Base-by-base conservation (phyloP, 2,329 filamentous ascomycete species). In the Decorospora gaudefroyi region DNA sequence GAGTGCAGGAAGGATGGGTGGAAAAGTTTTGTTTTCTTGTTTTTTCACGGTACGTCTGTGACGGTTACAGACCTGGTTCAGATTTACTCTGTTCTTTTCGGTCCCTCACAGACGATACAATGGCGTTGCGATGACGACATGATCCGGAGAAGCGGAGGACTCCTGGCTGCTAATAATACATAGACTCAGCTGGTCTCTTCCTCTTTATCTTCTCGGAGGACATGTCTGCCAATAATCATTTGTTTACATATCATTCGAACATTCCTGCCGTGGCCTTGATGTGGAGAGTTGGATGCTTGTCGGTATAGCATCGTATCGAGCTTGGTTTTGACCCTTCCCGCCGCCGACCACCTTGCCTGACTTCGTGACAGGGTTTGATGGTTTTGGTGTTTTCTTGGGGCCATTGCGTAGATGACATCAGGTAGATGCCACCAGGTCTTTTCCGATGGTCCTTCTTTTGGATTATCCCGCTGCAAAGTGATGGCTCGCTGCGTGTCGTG, bases 141-240 rank as follows among this genome's bases (percentile, higher is more conserved):
- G 16, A 40, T 9, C 9, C 31, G 22, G 21, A n/a, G 42, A 45
- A 43, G 41, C 32, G 47, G 51, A 48, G 45, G 53, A 52, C 31
- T 42, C 21, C 34, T 31, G 50, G 48, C 49, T 55, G 53, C 55
- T 61, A 59, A 61, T 61, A 48, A 48, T 54, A 49, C 22, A 52
- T 60, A 57, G 53, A 51, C 47, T 40, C 46, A 55, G 55, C 48
- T 51, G 39, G 32, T 55, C 42, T 41, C 49, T 50, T 46, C 49
- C 42, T 43, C 28, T 50, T 46, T 45, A 39, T 43, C 28, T 39
- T 23, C 21, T 31, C 44, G 45, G 45, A 50, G 45, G 33, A 49
- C 45, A 30, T 34, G 45, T 30, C 42, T 52, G 42, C 23, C 35
- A 49, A 49, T 51, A 42, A 51, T 50, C 41, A 52, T 54, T 43